A percentile compares a stretch with the other conserved stretches of the same genome.
These are phyloP conservation scores for Whalleya microplaca DNA, from an alignment of 2,329 filamentous ascomycete species.

Conservation along the genomic window DNA sequence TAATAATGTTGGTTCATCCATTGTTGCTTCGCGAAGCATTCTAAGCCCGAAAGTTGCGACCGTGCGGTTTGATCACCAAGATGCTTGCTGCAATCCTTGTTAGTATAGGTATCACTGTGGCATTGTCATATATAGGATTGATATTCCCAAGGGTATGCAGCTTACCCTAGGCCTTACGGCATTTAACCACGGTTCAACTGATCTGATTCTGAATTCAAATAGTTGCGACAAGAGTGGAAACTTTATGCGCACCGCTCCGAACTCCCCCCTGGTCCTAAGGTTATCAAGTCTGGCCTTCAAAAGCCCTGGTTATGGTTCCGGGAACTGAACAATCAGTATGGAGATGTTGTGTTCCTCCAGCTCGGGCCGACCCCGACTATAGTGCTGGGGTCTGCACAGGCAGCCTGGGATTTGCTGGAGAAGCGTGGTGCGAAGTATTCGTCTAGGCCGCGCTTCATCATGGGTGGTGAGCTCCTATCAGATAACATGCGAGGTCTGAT, in stretches of 20 bases:
- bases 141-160: slow-evolving; percentile 34
- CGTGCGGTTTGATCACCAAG: background rate
- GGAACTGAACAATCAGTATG: slow-evolving; percentile 42
- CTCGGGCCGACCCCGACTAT: slow-evolving; percentile 47
- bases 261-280: slow-evolving; percentile 44
- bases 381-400: slow-evolving; percentile 46
- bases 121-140: slow-evolving; percentile 31
- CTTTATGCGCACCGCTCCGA: slow-evolving; percentile 43
- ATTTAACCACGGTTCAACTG: background rate
- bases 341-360: slow-evolving; percentile 48
- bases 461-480: slow-evolving; percentile 48
- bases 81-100: slow-evolving; percentile 25
- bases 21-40: too few species aligned
- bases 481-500: slow-evolving; percentile 47
- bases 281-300: slow-evolving; percentile 41
- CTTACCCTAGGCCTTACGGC: background rate
- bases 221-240: slow-evolving; percentile 45
- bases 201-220: background rate
- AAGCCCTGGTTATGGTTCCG: slow-evolving; percentile 50
- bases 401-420: slow-evolving; percentile 49
- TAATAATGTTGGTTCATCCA: too few species aligned
- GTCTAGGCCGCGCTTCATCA: slow-evolving; percentile 50
- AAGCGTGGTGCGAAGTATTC: slow-evolving; percentile 48
- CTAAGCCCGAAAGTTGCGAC: too few species aligned
- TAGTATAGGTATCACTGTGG: slow-evolving; percentile 23